phyloP scores from a whole-genome alignment of 23 red algal genomes.

The Porphyridium purpureum region DNA sequence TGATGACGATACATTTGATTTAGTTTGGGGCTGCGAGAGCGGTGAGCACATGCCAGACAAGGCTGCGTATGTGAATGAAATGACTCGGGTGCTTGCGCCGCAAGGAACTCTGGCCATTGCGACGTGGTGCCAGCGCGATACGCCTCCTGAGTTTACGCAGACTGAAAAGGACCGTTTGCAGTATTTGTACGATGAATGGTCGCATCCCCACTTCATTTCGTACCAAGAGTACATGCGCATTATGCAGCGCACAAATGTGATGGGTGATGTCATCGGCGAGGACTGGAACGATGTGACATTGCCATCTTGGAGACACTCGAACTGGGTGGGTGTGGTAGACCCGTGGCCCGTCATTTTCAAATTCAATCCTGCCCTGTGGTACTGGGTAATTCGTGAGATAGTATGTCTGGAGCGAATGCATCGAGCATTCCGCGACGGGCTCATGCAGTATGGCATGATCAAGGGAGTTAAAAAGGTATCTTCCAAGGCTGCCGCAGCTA shows the following conservation, averaged over 20 bases:
- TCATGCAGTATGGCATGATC: neutral
- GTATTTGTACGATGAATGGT: neutral
- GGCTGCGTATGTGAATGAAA: neutral
- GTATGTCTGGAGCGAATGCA: constrained; percentile 1
- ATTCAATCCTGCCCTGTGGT: neutral
- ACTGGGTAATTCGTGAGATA: neutral
- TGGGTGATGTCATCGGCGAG: neutral
- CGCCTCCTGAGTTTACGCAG: neutral
- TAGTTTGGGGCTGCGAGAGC: constrained; percentile 90
- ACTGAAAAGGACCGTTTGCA: neutral
- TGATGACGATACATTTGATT: constrained; percentile 60
- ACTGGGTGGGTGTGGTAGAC: neutral
- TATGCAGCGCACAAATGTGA: neutral
- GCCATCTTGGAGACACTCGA: neutral
- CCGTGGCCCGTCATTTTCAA: neutral
- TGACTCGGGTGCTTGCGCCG: neutral
- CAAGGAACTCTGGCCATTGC: neutral
- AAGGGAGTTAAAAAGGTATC: neutral
- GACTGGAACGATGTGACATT: neutral
- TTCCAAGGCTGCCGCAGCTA: too few species aligned
- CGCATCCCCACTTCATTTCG: neutral
- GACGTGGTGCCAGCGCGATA: neutral
- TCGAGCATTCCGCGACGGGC: neutral
- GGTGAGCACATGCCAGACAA: constrained; percentile 97
- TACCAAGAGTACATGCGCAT: neutral